These are phyloP conservation scores for Neobulgaria alba DNA, from an alignment of 2,329 filamentous ascomycete genomes.

Conservation along the genomic window DNA sequence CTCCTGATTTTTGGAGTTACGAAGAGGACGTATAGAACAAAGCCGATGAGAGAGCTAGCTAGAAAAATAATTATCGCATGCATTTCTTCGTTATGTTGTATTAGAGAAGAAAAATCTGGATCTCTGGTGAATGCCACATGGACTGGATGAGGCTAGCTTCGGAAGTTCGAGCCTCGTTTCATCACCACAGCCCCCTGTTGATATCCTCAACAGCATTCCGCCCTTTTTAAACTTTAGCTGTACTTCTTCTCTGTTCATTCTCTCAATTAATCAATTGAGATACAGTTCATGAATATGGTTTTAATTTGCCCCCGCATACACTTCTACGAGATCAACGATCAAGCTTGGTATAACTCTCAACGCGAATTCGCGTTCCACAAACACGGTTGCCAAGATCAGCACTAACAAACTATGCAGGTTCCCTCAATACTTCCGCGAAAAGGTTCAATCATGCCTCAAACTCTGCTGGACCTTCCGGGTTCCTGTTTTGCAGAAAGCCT, in stretches of 20 bases:
- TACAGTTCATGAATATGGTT: constrained; percentile 30
- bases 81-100: constrained; percentile 13
- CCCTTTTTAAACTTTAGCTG: too few relatives aligned
- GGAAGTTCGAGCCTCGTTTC: too few relatives aligned
- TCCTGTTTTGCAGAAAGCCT: constrained; percentile 46
- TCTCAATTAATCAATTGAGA: background rate
- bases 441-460: constrained; percentile 57
- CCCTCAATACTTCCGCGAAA: constrained; percentile 53
- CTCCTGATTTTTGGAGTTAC: constrained; percentile 20
- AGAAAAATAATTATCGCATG: constrained; percentile 14
- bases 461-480: constrained; percentile 53
- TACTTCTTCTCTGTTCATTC: too few relatives aligned
- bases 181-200: too few relatives aligned
- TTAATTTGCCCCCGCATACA: constrained; percentile 50
- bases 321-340: constrained; percentile 60
- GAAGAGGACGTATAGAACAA: constrained; percentile 12
- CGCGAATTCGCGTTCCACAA: too few relatives aligned
- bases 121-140: too few relatives aligned
- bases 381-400: too few relatives aligned
- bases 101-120: too few relatives aligned
- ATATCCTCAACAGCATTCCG: too few relatives aligned
- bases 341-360: constrained; percentile 45
- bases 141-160: too few relatives aligned
- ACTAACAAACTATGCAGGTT: constrained; percentile 48
- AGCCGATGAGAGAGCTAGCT: constrained; percentile 5